These are phyloP conservation scores for Ophiosphaerella herpotricha DNA, from an alignment of 2,329 filamentous ascomycete genomes.

Conservation along the genomic window DNA sequence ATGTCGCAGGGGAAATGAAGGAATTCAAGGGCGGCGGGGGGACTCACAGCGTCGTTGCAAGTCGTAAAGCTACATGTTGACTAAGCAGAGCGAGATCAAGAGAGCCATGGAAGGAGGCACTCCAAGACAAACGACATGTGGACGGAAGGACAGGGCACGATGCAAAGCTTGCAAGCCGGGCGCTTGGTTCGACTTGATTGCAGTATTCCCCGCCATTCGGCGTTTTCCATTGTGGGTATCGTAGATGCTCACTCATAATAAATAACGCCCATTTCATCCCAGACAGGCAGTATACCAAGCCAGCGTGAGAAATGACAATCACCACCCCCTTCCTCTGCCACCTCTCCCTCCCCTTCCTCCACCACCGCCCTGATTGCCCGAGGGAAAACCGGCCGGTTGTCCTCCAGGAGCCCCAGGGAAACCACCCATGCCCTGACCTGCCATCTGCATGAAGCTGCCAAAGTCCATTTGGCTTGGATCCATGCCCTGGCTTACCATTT, in stretches of 20 bases:
- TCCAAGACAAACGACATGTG: too few relatives aligned
- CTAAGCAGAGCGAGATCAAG: not conserved
- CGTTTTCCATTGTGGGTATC: conserved; percentile 23
- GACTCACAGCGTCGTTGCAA: too few relatives aligned
- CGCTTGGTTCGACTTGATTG: not conserved
- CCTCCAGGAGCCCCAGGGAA: conserved; percentile 26
- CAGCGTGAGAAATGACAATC: not conserved
- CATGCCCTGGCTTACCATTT: conserved; percentile 56
- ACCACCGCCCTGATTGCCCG: conserved; percentile 36
- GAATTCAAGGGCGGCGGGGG: not conserved
- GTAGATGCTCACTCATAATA: conserved; percentile 18
- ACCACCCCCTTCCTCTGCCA: conserved; percentile 32
- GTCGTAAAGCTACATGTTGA: too few relatives aligned
- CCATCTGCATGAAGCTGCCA: conserved; percentile 43
- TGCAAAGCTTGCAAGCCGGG: not conserved
- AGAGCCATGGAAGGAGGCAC: not conserved
- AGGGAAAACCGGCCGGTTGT: conserved; percentile 33
- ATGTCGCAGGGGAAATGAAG: not conserved
- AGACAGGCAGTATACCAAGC: not conserved
- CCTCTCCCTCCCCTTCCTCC: conserved; percentile 34
- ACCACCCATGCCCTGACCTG: conserved; percentile 35
- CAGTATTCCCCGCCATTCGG: conserved; percentile 6
- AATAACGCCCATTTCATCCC: not conserved
- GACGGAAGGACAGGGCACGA: not conserved
- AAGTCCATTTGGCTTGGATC: conserved; percentile 43